Base-by-base conservation (phyloP, 2,329 filamentous ascomycete species). In the Paracoccidioides lutzii region DNA sequence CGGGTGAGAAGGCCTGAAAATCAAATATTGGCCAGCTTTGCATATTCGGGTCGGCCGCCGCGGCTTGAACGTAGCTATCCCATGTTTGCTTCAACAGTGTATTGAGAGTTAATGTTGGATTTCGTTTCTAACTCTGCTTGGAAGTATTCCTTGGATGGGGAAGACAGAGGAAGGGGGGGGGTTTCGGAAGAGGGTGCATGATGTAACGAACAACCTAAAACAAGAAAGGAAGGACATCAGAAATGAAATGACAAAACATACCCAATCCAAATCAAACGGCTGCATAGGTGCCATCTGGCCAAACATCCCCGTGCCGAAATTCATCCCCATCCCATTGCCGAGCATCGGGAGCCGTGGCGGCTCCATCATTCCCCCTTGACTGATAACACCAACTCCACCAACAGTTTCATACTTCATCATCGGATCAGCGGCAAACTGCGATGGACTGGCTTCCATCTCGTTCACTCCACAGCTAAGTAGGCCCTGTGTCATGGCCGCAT, bases 401-500 rank as follows among this genome's bases (percentile, higher is more conserved):
- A 49, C 6, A 28, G 38, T 51, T 15, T 41, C 52, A 44, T 59
- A 52, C 58, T 66, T 63, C 56, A 68, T 70, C 53, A 64, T 61
- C 30, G 61, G 55, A 28, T 58, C 55, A 55, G 69, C 69, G 40
- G 58, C 61, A 56, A 69, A 69, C 4, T 60, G 59, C 46, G 62
- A 62, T 45, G 61, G 64, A 35, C 61, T 67, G 35, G 64, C 64
- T 49, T 64, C 70, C 64, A 69, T 64, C 0, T 81, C 77, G 12
- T 78, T 78, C 69, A 83, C 75, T 4, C 83, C 83, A 41, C 79
- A 80, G 54, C 81, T 84, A 32, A 87, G 73, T 71, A 87, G 78
- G 2, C 82, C 83, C n/a, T 86, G 66, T 0, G 83, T 85, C 81
- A 87, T 85, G 0, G 83, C 83, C 8, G 83, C 83, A 22, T 70